These are phyloP conservation scores for Moesziomyces antarcticus DNA, from an alignment of 1,284 basidiomycete species.

Conservation along the genomic window DNA sequence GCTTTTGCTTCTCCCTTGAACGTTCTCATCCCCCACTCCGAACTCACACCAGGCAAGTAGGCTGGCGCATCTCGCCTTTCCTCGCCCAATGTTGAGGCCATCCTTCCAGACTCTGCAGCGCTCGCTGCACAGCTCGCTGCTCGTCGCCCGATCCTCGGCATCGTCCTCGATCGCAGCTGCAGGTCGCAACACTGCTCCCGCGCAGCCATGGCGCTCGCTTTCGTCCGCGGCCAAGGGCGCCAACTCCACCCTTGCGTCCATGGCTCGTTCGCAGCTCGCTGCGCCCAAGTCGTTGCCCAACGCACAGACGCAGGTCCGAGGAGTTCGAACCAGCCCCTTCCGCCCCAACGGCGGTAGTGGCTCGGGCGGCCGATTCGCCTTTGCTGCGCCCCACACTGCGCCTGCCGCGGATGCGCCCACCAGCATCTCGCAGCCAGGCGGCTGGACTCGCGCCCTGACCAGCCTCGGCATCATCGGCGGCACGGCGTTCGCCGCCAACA, in stretches of 20 bases:
- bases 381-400: slow-evolving; percentile 53
- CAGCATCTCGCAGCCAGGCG: slow-evolving; percentile 55
- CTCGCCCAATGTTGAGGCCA: slow-evolving; percentile 37
- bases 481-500: slow-evolving; percentile 62
- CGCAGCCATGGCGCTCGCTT: slow-evolving; percentile 32
- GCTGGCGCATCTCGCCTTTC: not conserved
- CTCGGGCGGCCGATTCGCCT: slow-evolving; percentile 33
- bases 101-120: slow-evolving; percentile 44
- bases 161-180: slow-evolving; percentile 11
- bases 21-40: not conserved
- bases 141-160: slow-evolving; percentile 45
- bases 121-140: slow-evolving; percentile 42
- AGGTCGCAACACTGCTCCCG: slow-evolving; percentile 16
- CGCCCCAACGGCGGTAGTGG: slow-evolving; percentile 30
- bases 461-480: slow-evolving; percentile 64
- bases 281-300: slow-evolving; percentile 18
- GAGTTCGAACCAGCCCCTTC: slow-evolving; percentile 47
- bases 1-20: not conserved
- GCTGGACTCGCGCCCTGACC: slow-evolving; percentile 58
- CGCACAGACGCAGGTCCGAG: slow-evolving; percentile 43
- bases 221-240: slow-evolving; percentile 10
- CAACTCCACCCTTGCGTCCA: slow-evolving; percentile 12
- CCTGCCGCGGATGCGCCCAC: slow-evolving; percentile 51
- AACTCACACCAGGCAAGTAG: slow-evolving; percentile 4
- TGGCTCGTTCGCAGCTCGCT: not conserved